Evolutionary conservation across 495 filamentous ascomycete genomes (phyloP), one percentile per base, ranked within the genome.

Genomic region (Penicillium daleae): DNA sequence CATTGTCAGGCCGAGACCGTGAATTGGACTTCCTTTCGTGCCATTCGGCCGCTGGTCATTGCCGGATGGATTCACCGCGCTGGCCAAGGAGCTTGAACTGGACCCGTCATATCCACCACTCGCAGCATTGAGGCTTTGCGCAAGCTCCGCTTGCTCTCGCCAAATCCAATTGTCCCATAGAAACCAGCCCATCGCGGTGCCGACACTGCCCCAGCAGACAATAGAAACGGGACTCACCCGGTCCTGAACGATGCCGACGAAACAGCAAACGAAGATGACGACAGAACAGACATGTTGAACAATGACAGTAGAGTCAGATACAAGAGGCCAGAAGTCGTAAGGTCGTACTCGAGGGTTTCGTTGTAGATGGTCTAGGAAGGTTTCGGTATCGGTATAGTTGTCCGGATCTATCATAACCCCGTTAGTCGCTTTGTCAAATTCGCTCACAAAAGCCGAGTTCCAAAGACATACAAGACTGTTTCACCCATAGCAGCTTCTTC

Each of bases 401-500:
- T 99, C 95, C 21, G 96, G 94, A 74, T 97, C 92, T 97, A 63
- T 39, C n/a, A 52, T n/a, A 44, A 24, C 49, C 40, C 26, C 22
- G 56, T 65, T 49, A 62, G 44, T 48, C 35, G 5, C 21, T 15
- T 21, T 32, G 8, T 21, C 44, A 21, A 50, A 46, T 21, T 21
- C 15, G 40, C 24, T 33, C 6, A 9, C 5, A 49, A 10, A 24
- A 56, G 7, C 40, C 13, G 40, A 17, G 31, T 42, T n/a, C 3
- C 5, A 50, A 10, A 52, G 29, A 67, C 82, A 59, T 84, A 96
- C 92, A 99, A 48, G 90, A 92, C 69, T 99, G 95, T 73, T 96
- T 96, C 62, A 99, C 92, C 95, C 95, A 99, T 19, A 99, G 82
- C 61, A 99, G 79, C 78, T 98, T 99, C 79, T 96, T 95, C 90